Conservation (phyloP, 2,329 filamentous ascomycete species). For the Sordariomycetes sp. region DNA sequence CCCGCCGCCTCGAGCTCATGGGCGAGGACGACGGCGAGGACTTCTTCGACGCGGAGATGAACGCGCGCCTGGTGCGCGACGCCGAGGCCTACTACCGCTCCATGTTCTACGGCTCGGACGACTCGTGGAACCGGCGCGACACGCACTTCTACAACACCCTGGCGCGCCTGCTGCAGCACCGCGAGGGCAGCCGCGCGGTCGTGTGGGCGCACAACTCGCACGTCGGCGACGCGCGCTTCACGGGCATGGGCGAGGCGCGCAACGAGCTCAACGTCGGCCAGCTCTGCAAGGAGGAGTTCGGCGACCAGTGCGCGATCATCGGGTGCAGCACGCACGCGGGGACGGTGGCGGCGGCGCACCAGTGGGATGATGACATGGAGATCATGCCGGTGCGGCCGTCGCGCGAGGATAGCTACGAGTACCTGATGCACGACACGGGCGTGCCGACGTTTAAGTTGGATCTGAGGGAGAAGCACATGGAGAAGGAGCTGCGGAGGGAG, state of each 20-base stretch:
- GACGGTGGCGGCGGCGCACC: slow-evolving; percentile 37
- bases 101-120: slow-evolving; percentile 37
- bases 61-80: slow-evolving; percentile 35
- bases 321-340: slow-evolving; percentile 38
- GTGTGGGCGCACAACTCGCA: slow-evolving; percentile 45
- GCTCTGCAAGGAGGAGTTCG: slow-evolving; percentile 34
- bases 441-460: slow-evolving; percentile 33
- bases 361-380: slow-evolving; percentile 39
- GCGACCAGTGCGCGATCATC: slow-evolving; percentile 8
- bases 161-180: slow-evolving; percentile 27
- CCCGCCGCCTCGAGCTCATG: slow-evolving; percentile 28
- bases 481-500: slow-evolving; percentile 21
- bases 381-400: slow-evolving; percentile 36
- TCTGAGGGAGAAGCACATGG: slow-evolving; percentile 23
- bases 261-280: slow-evolving; percentile 42
- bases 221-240: slow-evolving; percentile 40
- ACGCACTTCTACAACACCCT: slow-evolving; percentile 40
- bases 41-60: slow-evolving; percentile 37
- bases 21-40: slow-evolving; percentile 27
- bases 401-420: slow-evolving; percentile 34
- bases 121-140: slow-evolving; percentile 40
- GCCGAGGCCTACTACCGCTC: slow-evolving; percentile 39
- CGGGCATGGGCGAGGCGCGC: slow-evolving; percentile 31
- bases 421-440: slow-evolving; percentile 32
- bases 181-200: slow-evolving; percentile 29